Conservation (phyloP, 495 filamentous ascomycete genomes). For the Penicillium diatomitis region DNA sequence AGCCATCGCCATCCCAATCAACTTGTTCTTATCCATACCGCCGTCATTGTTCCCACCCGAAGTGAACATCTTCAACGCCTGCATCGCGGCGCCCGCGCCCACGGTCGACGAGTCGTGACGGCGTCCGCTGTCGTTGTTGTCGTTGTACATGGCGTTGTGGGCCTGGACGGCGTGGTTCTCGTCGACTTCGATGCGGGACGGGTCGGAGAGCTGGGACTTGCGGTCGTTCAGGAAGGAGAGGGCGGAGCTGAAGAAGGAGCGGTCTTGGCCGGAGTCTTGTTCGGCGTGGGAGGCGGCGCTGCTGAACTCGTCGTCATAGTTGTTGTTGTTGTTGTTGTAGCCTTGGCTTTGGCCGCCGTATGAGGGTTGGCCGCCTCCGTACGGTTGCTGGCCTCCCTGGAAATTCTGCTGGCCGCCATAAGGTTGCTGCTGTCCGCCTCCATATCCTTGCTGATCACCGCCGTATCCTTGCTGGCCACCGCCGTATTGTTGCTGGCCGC, state of each 20-base stretch:
- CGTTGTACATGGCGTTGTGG: constrained; percentile 49
- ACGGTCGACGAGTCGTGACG: constrained; percentile 33
- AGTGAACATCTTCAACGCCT: constrained; percentile 60
- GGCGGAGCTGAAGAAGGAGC: constrained; percentile 39
- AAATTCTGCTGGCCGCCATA: too few species aligned
- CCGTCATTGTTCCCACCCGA: constrained; percentile 23
- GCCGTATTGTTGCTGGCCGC: too few species aligned
- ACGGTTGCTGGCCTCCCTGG: too few species aligned
- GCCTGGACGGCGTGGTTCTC: constrained; percentile 45
- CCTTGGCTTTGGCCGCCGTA: not conserved
- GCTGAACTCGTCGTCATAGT: constrained; percentile 30
- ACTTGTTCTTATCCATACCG: constrained; percentile 44
- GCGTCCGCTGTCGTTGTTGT: constrained; percentile 17
- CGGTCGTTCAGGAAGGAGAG: constrained; percentile 40
- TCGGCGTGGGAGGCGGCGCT: constrained; percentile 39
- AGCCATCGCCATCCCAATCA: constrained; percentile 60
- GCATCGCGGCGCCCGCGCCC: constrained; percentile 55
- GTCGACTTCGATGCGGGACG: constrained; percentile 39
- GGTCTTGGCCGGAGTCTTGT: constrained; percentile 31
- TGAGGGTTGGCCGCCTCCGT: too few species aligned
- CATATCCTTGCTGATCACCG: too few species aligned
- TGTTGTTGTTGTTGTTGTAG: not conserved
- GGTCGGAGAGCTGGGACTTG: constrained; percentile 16
- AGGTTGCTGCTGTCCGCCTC: too few species aligned
- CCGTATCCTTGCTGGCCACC: too few species aligned